Evolutionary conservation across 2,329 filamentous ascomycete species (phyloP), one percentile per base, ranked within the genome.

Genomic region (Botrytis deweyae): DNA sequence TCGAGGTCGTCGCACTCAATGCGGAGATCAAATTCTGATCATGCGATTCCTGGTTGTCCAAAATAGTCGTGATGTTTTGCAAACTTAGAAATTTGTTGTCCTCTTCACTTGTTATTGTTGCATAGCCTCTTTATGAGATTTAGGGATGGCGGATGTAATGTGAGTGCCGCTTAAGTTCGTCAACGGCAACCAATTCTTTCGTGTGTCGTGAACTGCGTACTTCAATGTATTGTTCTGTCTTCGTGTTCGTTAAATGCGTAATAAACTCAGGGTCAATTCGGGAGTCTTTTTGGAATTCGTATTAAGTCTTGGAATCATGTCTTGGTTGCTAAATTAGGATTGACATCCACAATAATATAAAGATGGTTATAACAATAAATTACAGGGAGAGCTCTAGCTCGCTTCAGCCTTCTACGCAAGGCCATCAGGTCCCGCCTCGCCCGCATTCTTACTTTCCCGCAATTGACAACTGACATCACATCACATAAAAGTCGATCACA

Each of bases 1-100:
- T 78, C 70, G 62, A 67, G 69, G 71, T 62, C 70, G 77, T 78
- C 77, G 78, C 78, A 79, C 72, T 79, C 74, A 74, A 74, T 73
- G 76, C 75, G 74, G 76, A 77, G 71, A 63, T 58, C 73, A 63
- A 72, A 72, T 73, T 66, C 68, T 72, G 62, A 62, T 75, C 78
- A 78, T 77, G 74, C 76, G 76, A 65, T 70, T 49, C 7, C 22
- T 33, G 12, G n/a, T 42, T 62, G 40, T 73, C 44, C 44, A 46
- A n/a, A 58, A 25, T 61, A 14, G 64, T 69, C 6, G 55, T 10
- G 42, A 66, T 36, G 12, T 64, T 44, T 46, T 33, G n/a, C 62
- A 7, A 16, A 42, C 22, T 71, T 49, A 25, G 14, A 29, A 29
- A 29, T 40, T 66, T 18, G 42, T 42, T 46, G 33, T 66, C 44